Evolutionary conservation across 768 basidiomycete species (phyloP).

Genomic region (Calvatia gigantea): DNA sequence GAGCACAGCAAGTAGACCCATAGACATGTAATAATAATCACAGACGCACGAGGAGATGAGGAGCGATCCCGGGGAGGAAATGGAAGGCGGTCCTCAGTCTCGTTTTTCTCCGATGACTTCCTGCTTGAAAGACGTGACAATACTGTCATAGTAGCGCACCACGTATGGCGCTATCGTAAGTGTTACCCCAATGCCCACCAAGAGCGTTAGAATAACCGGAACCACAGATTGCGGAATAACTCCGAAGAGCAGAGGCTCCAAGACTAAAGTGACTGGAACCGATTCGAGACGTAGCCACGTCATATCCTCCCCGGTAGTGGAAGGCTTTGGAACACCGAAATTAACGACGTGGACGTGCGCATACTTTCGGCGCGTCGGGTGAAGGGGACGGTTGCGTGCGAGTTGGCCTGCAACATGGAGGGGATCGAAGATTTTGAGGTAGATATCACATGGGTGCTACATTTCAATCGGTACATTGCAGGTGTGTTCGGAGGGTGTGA

Average conservation of each 20-base stretch:
- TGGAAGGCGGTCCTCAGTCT: too few relatives aligned
- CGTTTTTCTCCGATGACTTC: background rate
- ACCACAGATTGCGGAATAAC: slow-evolving; percentile 54
- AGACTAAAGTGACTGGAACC: slow-evolving; percentile 47
- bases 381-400: slow-evolving; percentile 2
- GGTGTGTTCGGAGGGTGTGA: background rate
- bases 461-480: background rate
- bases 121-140: background rate
- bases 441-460: slow-evolving; percentile 27
- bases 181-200: slow-evolving; percentile 17
- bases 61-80: too few relatives aligned
- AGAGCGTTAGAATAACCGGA: slow-evolving; percentile 29
- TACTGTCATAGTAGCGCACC: slow-evolving; percentile 1
- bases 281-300: slow-evolving; percentile 19
- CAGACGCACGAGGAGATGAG: too few relatives aligned
- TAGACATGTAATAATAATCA: too few relatives aligned
- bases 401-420: slow-evolving; percentile 18
- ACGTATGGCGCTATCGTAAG: background rate
- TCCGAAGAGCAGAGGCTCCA: slow-evolving; percentile 62
- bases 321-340: slow-evolving; percentile 48
- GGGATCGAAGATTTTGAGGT: slow-evolving; percentile 28
- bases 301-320: slow-evolving; percentile 13
- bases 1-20: too few relatives aligned
- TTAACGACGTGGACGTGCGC: slow-evolving; percentile 56
- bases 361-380: slow-evolving; percentile 36